phyloP scores from a whole-genome alignment of 179 eudicot genomes.

The Amaranthus tricolor region DNA sequence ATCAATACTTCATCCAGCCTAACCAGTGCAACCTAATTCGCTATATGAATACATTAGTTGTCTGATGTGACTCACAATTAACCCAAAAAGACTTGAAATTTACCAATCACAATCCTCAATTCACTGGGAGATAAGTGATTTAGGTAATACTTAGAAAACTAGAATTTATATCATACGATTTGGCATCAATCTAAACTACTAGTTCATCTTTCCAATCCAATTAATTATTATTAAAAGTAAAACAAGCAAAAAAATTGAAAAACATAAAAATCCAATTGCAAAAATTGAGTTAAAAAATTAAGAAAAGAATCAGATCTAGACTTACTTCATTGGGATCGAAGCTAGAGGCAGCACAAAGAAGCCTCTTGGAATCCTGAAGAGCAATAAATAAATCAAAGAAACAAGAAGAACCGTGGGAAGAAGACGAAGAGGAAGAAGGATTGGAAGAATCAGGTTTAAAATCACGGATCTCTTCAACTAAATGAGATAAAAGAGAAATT shows the following conservation, averaged over 20 bases:
- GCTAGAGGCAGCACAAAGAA: slow-evolving; percentile 35
- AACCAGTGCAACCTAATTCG: no score
- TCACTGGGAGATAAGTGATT: no score
- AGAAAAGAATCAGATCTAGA: slow-evolving; percentile 20
- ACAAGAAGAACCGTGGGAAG: slow-evolving; percentile 13
- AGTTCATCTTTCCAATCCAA: not conserved
- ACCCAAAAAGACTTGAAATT: not conserved
- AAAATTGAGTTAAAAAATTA: not conserved
- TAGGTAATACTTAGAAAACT: no score
- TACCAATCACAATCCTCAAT: not conserved
- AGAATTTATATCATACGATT: no score
- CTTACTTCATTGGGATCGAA: slow-evolving; percentile 41
- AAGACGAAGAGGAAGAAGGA: not conserved
- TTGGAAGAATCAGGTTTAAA: not conserved
- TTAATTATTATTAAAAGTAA: not conserved
- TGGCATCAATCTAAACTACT: no score
- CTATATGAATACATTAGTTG: not conserved
- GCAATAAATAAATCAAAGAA: slow-evolving; percentile 34
- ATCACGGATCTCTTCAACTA: slow-evolving; percentile 43
- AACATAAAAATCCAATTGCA: not conserved
- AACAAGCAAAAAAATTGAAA: not conserved
- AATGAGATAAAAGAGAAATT: slow-evolving; percentile 37
- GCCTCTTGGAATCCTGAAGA: slow-evolving; percentile 42
- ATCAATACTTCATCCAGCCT: not conserved
- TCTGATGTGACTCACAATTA: not conserved